Percentiles rank a stretch among this genome's conserved stretches.
These are phyloP conservation scores for Xenosphaeropsis pyriputrescens DNA, from an alignment of 2,329 filamentous ascomycete species.

Conservation along the genomic window DNA sequence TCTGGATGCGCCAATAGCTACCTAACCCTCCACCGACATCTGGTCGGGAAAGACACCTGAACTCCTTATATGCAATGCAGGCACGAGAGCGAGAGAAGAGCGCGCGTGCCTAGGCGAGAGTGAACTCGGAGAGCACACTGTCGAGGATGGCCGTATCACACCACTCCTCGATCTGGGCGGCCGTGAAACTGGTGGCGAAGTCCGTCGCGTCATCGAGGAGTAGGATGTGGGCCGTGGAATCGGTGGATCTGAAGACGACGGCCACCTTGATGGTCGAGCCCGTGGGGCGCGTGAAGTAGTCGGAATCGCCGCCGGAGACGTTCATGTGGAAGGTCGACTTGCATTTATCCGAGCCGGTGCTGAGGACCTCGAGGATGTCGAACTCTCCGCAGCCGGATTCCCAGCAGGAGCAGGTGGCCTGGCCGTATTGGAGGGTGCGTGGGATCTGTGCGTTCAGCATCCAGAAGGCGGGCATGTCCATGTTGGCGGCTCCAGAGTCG, in stretches of 20 bases:
- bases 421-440: slow-evolving; percentile 53
- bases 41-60: too few relatives aligned
- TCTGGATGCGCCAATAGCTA: too few relatives aligned
- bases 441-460: slow-evolving; percentile 60
- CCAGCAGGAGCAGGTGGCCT: slow-evolving; percentile 57
- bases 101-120: too few relatives aligned
- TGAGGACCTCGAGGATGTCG: slow-evolving; percentile 60
- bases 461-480: slow-evolving; percentile 64
- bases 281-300: slow-evolving; percentile 57
- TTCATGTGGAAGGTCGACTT: slow-evolving; percentile 59
- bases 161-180: slow-evolving; percentile 13
- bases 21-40: too few relatives aligned
- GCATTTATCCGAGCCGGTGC: slow-evolving; percentile 45
- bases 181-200: slow-evolving; percentile 24
- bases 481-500: slow-evolving; percentile 33
- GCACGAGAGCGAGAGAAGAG: too few relatives aligned
- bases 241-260: slow-evolving; percentile 40
- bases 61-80: too few relatives aligned
- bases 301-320: slow-evolving; percentile 47
- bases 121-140: too few relatives aligned
- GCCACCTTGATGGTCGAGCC: slow-evolving; percentile 46
- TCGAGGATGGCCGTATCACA: too few relatives aligned
- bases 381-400: slow-evolving; percentile 56
- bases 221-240: slow-evolving; percentile 39
- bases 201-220: slow-evolving; percentile 26